Evolutionary conservation across 768 basidiomycete genomes (phyloP), one percentile per base, ranked within the genome.

Genomic region (Trametes cingulata): DNA sequence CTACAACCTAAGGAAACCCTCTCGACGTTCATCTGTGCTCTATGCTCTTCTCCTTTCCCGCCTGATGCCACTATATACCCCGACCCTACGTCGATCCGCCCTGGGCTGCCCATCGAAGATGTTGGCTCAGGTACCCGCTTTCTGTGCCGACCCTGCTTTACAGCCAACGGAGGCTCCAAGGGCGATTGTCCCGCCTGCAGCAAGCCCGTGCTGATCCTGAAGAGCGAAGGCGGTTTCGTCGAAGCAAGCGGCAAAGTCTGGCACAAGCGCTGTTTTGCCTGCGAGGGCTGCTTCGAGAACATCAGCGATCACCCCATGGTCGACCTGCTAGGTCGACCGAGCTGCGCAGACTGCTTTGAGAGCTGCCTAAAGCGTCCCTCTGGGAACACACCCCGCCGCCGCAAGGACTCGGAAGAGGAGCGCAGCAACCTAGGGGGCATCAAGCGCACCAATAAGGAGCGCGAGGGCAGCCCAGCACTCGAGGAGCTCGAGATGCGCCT

Each of bases 61-160:
- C 91, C 91, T 2, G 91, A 94, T 70, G 84, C 88, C 20, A 94
- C 92, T 29, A 91, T 94, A 60, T 94, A 91, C 68, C 92, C 92
- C 1, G 87, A 92, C 66, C 88, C 87, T 39, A 55, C 71, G 42
- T 56, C 66, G 69, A 55, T 66, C 56, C 69, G 69, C 48, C 68
- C 65, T n/a, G 61, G 61, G 12, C 47, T 63, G 0, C 61, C 66
- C 19, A 61, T 55, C 13, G 47, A 58, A n/a, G 65, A 68, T 24
- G 49, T 56, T 35, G 60, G 61, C 33, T 62, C 62, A 20, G 67
- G 67, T 36, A 61, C 73, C 6, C 80, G 82, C 2, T 93, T 91
- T 71, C 75, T 93, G 15, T 94, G 92, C 71, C 82, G 84, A 25
- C 74, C 82, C 22, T 94, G 92, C 71, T 94, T 91, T 68, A 77